Base-by-base conservation (phyloP, 2,329 filamentous ascomycete species). In the Coleophoma crateriformis region DNA sequence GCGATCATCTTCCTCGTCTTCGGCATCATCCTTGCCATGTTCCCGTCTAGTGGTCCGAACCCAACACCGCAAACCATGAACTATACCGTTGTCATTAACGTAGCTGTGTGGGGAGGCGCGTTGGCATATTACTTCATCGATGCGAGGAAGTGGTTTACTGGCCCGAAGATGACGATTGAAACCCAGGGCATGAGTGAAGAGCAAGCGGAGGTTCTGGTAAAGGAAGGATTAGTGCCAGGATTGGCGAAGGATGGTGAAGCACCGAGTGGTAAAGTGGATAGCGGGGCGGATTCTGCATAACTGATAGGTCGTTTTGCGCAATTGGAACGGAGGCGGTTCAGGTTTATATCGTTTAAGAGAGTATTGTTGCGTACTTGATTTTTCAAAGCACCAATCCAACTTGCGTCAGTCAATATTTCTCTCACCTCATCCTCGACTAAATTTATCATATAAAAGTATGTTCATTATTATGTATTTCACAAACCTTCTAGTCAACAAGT, bases 41-140 rank as follows among this genome's bases (percentile, higher is more conserved):
- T 84, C 60, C 81, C 81, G 0, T 68, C 67, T 12, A 69, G 68
- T 4, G 80, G 79, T 0, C 78, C 80, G 27, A 66, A 75, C 56
- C 79, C 79, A 1, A 70, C 67, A 7, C 61, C 64, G 0, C 53
- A 72, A 38, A 65, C 65, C 14, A 84, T 84, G 81, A 85, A 84
- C 57, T 84, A 84, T 59, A 82, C 80, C 0, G 72, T 82, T 2
- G 80, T 82, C 1, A 78, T 85, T 51, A 82, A 82, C 54, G 71
- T 70, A 33, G 73, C 74, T 4, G 74, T 84, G 1, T 84, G 81
- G 81, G 66, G 75, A 13, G 78, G 78, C 1, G 71, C 74, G 0
- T 61, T 81, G 56, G 45, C 68, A 1, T 84, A 84, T 62, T 84
- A 82, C 59, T 70, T 70, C 54, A 54, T 79, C 22, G 72, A 77